A percentile compares a stretch with the other conserved stretches of the same genome.
These are phyloP conservation scores for Rhizopus stolonifer DNA, from an alignment of 371 early-diverging fungal genomes.

Conservation along the genomic window DNA sequence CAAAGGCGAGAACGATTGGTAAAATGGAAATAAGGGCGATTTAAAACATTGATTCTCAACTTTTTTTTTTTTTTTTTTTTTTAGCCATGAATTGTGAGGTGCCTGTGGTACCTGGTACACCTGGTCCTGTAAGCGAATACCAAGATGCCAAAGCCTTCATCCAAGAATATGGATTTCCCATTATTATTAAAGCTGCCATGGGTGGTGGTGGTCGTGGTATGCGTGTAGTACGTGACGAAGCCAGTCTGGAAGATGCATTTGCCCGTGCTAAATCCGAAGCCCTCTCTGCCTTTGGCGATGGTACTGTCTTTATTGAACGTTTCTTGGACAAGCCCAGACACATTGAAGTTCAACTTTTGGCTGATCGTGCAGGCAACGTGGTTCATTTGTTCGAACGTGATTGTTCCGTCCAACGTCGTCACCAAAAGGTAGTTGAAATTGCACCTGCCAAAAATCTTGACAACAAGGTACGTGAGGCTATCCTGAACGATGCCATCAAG, in stretches of 20 bases:
- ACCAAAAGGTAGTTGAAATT: slow-evolving; percentile 97
- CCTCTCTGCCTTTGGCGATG: slow-evolving; percentile 92
- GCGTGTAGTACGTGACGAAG: slow-evolving; percentile 81
- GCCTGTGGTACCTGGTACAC: slow-evolving; percentile 87
- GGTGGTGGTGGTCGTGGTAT: slow-evolving; percentile 98
- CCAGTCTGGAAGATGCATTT: slow-evolving; percentile 71
- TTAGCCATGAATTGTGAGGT: slow-evolving; percentile 77
- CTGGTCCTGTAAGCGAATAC: slow-evolving; percentile 76
- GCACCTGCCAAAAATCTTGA: slow-evolving; percentile 83
- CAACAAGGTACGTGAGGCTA: slow-evolving; percentile 68
- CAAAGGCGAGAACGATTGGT: slow-evolving; percentile 86
- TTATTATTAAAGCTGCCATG: slow-evolving; percentile 97
- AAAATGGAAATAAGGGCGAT: slow-evolving; percentile 21
- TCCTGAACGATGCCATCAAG: slow-evolving; percentile 88
- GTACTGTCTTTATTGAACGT: slow-evolving; percentile 92
- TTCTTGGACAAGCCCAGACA: slow-evolving; percentile 92
- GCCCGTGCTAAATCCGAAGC: slow-evolving; percentile 86
- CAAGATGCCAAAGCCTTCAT: slow-evolving; percentile 75
- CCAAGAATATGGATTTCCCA: slow-evolving; percentile 82
- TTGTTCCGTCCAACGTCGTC: slow-evolving; percentile 97
- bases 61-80: background rate
- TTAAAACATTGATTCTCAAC: background rate
- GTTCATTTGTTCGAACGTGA: slow-evolving; percentile 93
- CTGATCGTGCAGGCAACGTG: slow-evolving; percentile 87
- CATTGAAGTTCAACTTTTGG: slow-evolving; percentile 96